A percentile compares a stretch with the other conserved stretches of the same genome.
phyloP scores from a whole-genome alignment of 1,139 yeast species.

The Pichiaceae sp. region DNA sequence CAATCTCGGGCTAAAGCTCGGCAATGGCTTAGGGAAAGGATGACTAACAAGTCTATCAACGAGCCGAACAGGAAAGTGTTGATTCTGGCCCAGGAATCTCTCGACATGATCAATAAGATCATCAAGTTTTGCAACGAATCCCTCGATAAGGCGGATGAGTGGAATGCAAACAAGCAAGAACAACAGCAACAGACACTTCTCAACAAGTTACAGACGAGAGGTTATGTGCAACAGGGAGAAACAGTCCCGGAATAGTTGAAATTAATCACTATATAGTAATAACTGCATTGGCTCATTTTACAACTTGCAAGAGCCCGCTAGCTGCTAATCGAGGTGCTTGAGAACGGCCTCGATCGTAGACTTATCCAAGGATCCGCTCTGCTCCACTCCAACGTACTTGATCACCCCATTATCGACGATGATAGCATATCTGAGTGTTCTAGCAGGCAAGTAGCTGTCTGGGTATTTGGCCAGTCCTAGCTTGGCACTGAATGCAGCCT shows the following conservation, averaged over 20 bases:
- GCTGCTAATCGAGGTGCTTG: neutral
- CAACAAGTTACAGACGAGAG: slow-evolving; percentile 17
- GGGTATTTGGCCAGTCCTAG: slow-evolving; percentile 16
- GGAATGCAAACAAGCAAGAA: slow-evolving; percentile 34
- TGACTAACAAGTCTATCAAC: slow-evolving; percentile 21
- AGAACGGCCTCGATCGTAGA: slow-evolving; percentile 2
- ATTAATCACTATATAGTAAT: too few relatives aligned
- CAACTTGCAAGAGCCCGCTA: neutral
- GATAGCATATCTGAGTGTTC: slow-evolving; percentile 35
- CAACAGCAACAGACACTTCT: slow-evolving; percentile 19
- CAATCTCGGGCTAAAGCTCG: slow-evolving; percentile 9
- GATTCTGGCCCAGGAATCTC: slow-evolving; percentile 78
- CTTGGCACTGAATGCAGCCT: slow-evolving; percentile 17
- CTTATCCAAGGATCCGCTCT: slow-evolving; percentile 27
- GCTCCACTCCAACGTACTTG: slow-evolving; percentile 56
- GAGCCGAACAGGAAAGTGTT: slow-evolving; percentile 58
- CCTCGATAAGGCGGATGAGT: slow-evolving; percentile 71
- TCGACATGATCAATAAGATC: slow-evolving; percentile 79
- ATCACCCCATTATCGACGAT: slow-evolving; percentile 41
- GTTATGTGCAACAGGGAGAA: slow-evolving; percentile 7
- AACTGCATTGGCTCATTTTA: too few relatives aligned
- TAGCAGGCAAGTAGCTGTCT: slow-evolving; percentile 29
- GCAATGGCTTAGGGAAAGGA: slow-evolving; percentile 20
- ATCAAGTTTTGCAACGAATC: slow-evolving; percentile 81
- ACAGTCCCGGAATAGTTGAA: too few relatives aligned